Base-by-base conservation (phyloP, 2,329 filamentous ascomycete genomes). In the Claviceps lovelessii region DNA sequence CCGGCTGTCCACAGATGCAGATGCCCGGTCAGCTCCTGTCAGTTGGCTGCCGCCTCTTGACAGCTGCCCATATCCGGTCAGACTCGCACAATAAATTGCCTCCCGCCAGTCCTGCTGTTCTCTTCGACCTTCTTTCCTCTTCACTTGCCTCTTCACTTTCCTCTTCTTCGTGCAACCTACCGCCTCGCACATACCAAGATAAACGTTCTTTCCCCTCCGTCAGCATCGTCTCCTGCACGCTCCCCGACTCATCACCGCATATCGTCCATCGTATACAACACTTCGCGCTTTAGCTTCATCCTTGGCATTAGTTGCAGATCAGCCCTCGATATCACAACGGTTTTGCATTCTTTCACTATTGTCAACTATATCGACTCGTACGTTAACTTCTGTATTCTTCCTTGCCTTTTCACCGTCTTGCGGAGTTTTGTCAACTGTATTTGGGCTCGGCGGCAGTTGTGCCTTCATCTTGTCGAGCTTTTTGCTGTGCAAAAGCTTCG, bases 41-140 rank as follows among this genome's bases (percentile, higher is more conserved):
- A 49, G 51, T 29, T 41, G 46, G 19, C 23, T 39, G 31, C n/a
- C 50, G 39, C 39, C 19, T 9, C 3, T 44, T 2, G 23, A 35
- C 44, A 49, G 19, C 29, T 44, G 19, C 37, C 19, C 55, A 52
- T 7, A 53, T 15, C 31, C 23, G 17, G 15, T 28, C 17, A 10
- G 31, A 19, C 23, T 13, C 28, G n/a, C n/a, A 39, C 15, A 31
- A 41, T 41, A 46, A 41, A 5, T 4, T 15, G 1, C 6, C 13
- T 46, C 58, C 58, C 52, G 52, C 53, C 51, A 10, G 11, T 39
- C 33, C 48, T 39, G 42, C 42, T 11, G 13, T 37, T 28, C 51
- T 49, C 49, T 54, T 41, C 28, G 45, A 44, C 46, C 49, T 49
- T 45, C 55, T 55, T 58, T 52, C 52, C 54, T 49, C 57, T 54